Conservation (phyloP, 768 basidiomycete species). For the Piloderma croceum region DNA sequence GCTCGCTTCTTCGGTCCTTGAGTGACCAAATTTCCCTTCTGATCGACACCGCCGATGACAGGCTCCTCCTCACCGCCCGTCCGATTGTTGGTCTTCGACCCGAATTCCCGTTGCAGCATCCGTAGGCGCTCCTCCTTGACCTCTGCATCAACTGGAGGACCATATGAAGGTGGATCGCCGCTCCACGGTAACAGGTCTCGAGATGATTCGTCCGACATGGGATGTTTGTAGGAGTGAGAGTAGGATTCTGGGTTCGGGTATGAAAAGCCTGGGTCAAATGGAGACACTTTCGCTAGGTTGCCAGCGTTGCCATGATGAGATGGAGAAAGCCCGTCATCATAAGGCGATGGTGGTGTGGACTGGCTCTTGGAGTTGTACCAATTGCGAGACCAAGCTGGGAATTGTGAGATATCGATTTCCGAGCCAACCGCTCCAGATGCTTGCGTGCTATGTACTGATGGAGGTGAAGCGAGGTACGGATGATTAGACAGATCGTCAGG, state of each 20-base stretch:
- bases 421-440: conserved; percentile 25
- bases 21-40: conserved; percentile 54
- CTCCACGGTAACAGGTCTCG: conserved; percentile 50
- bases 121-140: conserved; percentile 64
- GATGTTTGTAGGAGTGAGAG: conserved; percentile 1
- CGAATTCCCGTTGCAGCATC: conserved; percentile 67
- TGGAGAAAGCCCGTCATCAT: conserved; percentile 21
- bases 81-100: conserved; percentile 32
- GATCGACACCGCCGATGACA: conserved; percentile 53
- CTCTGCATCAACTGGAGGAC: conserved; percentile 37
- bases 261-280: conserved; percentile 28
- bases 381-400: conserved; percentile 57
- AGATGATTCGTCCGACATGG: conserved; percentile 28
- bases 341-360: conserved; percentile 14
- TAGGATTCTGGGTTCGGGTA: conserved; percentile 26
- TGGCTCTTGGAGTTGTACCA: conserved; percentile 45
- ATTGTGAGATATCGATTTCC: conserved; percentile 56
- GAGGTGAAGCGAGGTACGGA: conserved; percentile 15
- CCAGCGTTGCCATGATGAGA: conserved; percentile 8
- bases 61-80: conserved; percentile 44
- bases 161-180: conserved; percentile 40
- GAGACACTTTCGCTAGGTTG: conserved; percentile 17
- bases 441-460: conserved; percentile 9
- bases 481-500: conserved; percentile 14
- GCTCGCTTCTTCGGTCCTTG: conserved; percentile 58